Base-by-base conservation (phyloP, 2,329 filamentous ascomycete species). In the Pseudogymnoascus sp. region DNA sequence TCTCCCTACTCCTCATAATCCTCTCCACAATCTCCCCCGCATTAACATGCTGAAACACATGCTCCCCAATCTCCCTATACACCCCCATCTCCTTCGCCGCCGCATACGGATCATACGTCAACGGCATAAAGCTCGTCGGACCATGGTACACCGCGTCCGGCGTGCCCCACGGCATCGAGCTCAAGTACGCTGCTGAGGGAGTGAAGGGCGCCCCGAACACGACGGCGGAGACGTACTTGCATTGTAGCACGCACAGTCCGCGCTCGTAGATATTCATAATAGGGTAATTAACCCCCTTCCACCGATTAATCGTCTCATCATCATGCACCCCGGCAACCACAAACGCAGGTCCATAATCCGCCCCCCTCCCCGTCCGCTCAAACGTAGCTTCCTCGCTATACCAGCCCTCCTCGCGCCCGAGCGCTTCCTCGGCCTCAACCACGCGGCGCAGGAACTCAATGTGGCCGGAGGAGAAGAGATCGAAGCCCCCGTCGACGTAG, bases 261-360 rank as follows among this genome's bases (percentile, higher is more conserved):
- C 94, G 88, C 79, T 99, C 94, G 71, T 93, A 96, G 63, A 96
- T 92, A 79, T 97, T 99, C 94, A 99, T 99, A 77, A 99, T 97
- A 25, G 94, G 94, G 73, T 97, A 99, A 78, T 99, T 99, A 70
- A 97, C 83, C 37, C 94, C 93, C 77, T 97, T 97, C 89, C 92
- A 95, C 70, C 88, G 81, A 76, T 99, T 99, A 75, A 99, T 96
- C 65, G 96, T 92, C 67, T 89, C 86, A 74, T 99, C 94, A 71
- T 96, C 90, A 76, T 99, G 94, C 23, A 99, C 87, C 59, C 94
- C 94, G 2, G 91, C 92, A 47, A 97, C 85, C n/a, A 99, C 83
- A 73, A 91, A 97, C 5, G 87, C 88, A 0, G 92, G 91, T 0
- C 84, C 81, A 71, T 95, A 96, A 75, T 95, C 90, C 53, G 81